These are phyloP conservation scores for Meira miltonrushii DNA, from an alignment of 1,284 basidiomycete species.

Conservation along the genomic window DNA sequence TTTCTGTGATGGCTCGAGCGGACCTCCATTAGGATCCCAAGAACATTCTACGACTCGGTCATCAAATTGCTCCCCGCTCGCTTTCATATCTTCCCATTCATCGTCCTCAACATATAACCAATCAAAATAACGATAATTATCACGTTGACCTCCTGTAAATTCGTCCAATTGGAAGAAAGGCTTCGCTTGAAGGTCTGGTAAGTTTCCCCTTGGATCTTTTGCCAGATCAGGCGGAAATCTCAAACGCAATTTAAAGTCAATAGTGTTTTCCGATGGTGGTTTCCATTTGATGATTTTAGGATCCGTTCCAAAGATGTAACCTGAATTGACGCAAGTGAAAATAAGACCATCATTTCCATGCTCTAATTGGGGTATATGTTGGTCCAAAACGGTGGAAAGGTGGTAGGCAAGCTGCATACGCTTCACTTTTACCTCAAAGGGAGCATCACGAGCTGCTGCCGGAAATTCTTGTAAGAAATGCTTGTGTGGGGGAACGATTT, in stretches of 20 bases:
- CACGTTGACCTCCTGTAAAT: slow-evolving; percentile 59
- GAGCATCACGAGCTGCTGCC: slow-evolving; percentile 62
- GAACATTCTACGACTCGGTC: slow-evolving; percentile 89
- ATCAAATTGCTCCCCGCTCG: slow-evolving; percentile 77
- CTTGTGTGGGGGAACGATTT: slow-evolving; percentile 69
- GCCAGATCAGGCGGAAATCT: slow-evolving; percentile 69
- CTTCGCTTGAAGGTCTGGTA: slow-evolving; percentile 74
- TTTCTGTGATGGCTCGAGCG: slow-evolving; percentile 78
- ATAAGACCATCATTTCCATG: slow-evolving; percentile 96
- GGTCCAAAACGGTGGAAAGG: slow-evolving; percentile 74
- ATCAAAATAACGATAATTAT: slow-evolving; percentile 77
- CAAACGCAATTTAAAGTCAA: slow-evolving; percentile 91
- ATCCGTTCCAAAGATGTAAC: slow-evolving; percentile 86
- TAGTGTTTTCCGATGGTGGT: slow-evolving; percentile 92
- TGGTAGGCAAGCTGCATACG: slow-evolving; percentile 83
- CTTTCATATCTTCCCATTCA: slow-evolving; percentile 87
- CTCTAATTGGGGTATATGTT: slow-evolving; percentile 78
- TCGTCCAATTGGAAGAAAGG: slow-evolving; percentile 78
- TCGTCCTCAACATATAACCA: slow-evolving; percentile 77
- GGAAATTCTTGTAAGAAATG: slow-evolving; percentile 68
- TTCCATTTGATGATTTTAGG: slow-evolving; percentile 92
- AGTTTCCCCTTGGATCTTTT: slow-evolving; percentile 39
- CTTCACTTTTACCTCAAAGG: slow-evolving; percentile 88
- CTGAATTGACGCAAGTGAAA: slow-evolving; percentile 82
- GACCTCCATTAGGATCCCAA: slow-evolving; percentile 67